phyloP scores from a whole-genome alignment of 2,329 filamentous ascomycete species.

The Pestalotiopsis sp. region DNA sequence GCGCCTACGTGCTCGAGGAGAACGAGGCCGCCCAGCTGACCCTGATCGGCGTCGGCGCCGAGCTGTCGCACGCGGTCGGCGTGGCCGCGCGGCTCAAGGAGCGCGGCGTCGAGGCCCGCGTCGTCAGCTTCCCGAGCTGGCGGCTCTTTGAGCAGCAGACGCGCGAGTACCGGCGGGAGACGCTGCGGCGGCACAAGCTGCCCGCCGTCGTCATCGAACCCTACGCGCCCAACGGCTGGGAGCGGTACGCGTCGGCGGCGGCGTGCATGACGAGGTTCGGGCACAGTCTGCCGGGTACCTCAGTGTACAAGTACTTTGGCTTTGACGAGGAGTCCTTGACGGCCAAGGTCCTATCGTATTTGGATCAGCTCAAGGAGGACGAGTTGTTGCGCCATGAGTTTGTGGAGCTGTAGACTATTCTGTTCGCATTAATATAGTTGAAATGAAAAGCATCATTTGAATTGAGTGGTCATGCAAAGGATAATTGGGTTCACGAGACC shows the following conservation, averaged over 20 bases:
- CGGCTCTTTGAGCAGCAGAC: conserved; percentile 45
- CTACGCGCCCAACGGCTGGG: conserved; percentile 60
- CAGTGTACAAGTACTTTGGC: conserved; percentile 58
- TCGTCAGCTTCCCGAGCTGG: conserved; percentile 49
- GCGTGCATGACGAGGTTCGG: conserved; percentile 57
- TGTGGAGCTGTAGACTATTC: conserved; percentile 11
- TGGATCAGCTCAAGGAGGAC: conserved; percentile 15
- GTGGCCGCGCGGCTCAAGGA: conserved; percentile 38
- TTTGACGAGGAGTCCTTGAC: conserved; percentile 41
- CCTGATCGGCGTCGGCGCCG: conserved; percentile 39
- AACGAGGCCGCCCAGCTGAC: conserved; percentile 39
- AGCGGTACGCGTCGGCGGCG: conserved; percentile 61
- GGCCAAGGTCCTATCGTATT: conserved; percentile 12
- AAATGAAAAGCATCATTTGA: neutral
- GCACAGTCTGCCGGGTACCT: conserved; percentile 55
- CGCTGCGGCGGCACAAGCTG: conserved; percentile 45
- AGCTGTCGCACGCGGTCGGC: conserved; percentile 44
- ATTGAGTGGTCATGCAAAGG: no score
- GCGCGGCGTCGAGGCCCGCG: conserved; percentile 37
- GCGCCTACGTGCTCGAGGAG: conserved; percentile 42
- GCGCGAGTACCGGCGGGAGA: conserved; percentile 45
- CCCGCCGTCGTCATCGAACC: conserved; percentile 63
- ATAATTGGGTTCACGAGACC: neutral
- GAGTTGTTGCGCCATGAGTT: conserved; percentile 17
- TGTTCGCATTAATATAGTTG: no score